Percentiles rank a stretch among this genome's conserved stretches.
phyloP scores from a whole-genome alignment of 306 rosid species.

The Amphicarpaea edgeworthii region DNA sequence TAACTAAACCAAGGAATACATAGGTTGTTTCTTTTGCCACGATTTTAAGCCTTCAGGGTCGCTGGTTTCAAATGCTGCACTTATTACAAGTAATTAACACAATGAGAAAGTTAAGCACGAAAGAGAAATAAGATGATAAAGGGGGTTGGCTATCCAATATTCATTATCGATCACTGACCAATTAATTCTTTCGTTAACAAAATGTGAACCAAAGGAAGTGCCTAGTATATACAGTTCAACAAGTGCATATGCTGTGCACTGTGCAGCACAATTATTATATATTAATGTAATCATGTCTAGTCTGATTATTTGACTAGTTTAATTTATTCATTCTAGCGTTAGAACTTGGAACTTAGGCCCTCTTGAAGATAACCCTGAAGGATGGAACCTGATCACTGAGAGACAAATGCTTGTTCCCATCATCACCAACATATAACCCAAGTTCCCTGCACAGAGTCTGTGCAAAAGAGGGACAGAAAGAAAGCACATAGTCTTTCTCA shows the following conservation, averaged over 20 bases:
- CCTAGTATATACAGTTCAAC: not conserved
- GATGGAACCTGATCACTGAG: slow-evolving; percentile 49
- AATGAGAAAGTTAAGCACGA: not conserved
- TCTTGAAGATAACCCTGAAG: slow-evolving; percentile 45
- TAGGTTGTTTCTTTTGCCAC: too few species aligned
- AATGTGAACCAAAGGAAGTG: slow-evolving; percentile 1
- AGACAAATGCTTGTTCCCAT: slow-evolving; percentile 49
- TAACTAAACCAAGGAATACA: too few species aligned
- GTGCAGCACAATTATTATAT: not conserved
- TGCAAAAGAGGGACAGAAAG: slow-evolving; percentile 68
- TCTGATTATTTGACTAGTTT: slow-evolving; percentile 8
- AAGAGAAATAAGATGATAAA: slow-evolving; percentile 2
- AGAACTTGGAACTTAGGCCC: slow-evolving; percentile 30
- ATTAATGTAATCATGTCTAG: not conserved
- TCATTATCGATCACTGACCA: not conserved
- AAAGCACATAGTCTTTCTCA: slow-evolving; percentile 52
- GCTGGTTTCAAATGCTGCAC: not conserved
- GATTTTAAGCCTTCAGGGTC: too few species aligned
- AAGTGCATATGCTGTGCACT: not conserved
- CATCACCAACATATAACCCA: slow-evolving; percentile 32
- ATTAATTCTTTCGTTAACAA: slow-evolving; percentile 20
- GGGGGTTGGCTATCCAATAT: too few species aligned
- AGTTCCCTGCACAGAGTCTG: slow-evolving; percentile 59
- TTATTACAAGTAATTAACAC: not conserved
- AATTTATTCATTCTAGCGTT: slow-evolving; percentile 20